Evolutionary conservation across 148 eudicot species (phyloP), one percentile per base, ranked within the genome.

Genomic region (Diospyros lotus): DNA sequence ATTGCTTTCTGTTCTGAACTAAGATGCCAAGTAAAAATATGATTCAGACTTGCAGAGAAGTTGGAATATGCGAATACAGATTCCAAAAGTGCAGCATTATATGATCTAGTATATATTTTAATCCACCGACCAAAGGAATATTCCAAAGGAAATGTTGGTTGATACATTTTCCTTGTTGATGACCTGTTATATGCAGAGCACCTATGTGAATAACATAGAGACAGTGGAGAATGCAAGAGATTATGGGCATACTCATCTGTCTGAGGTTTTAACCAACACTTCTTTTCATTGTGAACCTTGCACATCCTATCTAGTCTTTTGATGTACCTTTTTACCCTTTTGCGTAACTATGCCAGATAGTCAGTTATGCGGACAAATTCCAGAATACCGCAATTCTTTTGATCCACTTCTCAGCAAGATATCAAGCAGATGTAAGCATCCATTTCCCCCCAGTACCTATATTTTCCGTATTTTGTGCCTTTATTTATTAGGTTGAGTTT

Each of bases 341-440:
- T 58, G 11, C 52, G 10, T 66, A 65, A 65, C 46, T 50, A 11
- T 48, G 59, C 64, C 93, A 94, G 98, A 84, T 94, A 52, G 79
- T 92, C 51, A 76, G 68, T 65, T 70, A 87, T 76, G 91, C 89
- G 42, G 87, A 88, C 39, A 81, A 71, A 82, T 86, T 92, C 77
- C 79, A 90, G 87, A 94, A 94, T 82, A 92, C 86, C 84, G 97
- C 97, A 54, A 94, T 94, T 83, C 93, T 94, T 79, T 83, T 94
- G 54, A 92, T 92, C 81, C 98, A 94, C 84, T 94, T 92, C 82
- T 94, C 98, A 60, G 98, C 97, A 67, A 86, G 97, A 11, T 92
- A 94, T 71, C 80, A 89, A 61, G 82, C 86, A 38, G 82, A 89
- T 71, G 98, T 92, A 86, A 92, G 92, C 81, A 66, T 70, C n/a